phyloP scores from a whole-genome alignment of 192 early-diverging fungal species.

The Rhizoclosmatium globosum region DNA sequence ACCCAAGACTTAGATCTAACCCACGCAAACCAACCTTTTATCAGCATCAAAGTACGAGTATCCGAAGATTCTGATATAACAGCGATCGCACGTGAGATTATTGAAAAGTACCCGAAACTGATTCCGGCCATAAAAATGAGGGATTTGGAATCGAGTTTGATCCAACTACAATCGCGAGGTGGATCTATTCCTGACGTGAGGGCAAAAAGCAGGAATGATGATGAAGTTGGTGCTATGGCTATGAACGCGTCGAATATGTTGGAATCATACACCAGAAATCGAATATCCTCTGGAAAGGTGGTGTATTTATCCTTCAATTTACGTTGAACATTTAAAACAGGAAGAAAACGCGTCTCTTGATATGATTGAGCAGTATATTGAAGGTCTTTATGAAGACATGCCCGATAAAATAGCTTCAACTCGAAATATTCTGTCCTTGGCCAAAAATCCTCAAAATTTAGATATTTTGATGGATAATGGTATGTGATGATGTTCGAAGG shows the following conservation, averaged over 20 bases:
- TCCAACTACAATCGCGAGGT: conserved; percentile 43
- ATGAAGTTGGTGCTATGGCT: background rate
- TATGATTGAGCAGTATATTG: conserved; percentile 59
- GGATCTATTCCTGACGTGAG: conserved; percentile 36
- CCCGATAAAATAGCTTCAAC: conserved; percentile 61
- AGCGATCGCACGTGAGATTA: conserved; percentile 52
- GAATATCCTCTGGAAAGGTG: conserved; percentile 12
- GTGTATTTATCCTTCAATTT: background rate
- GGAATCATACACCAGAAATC: background rate
- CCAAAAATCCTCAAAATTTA: conserved; percentile 57
- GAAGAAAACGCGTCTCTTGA: conserved; percentile 46
- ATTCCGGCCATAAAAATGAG: conserved; percentile 44
- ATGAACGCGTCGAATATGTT: conserved; percentile 7
- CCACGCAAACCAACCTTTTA: background rate
- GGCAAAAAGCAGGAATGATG: background rate
- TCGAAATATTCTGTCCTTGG: conserved; percentile 46
- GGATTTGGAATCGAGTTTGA: conserved; percentile 13
- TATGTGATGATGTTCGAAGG: background rate
- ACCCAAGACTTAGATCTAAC: background rate
- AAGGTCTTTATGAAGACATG: conserved; percentile 64
- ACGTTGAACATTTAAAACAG: background rate
- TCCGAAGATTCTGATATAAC: conserved; percentile 24
- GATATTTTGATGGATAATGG: conserved; percentile 53
- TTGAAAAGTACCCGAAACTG: conserved; percentile 60
- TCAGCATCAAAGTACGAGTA: conserved; percentile 19